Base-by-base conservation (phyloP, 2,329 filamentous ascomycete species). In the Microdochium paspali region DNA sequence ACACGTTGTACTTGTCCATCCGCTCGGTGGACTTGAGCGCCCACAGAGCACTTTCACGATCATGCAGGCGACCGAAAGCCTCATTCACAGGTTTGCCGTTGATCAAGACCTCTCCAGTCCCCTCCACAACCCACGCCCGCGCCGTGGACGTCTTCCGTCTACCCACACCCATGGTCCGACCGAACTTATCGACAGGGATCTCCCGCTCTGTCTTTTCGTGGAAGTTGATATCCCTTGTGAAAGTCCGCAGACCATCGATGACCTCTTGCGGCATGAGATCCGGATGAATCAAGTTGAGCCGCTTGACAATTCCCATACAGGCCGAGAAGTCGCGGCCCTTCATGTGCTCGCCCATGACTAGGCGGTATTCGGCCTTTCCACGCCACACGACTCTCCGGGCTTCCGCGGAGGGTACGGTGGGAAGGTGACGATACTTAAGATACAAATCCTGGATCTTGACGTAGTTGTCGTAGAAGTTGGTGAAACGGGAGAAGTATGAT, bases 1-100 rank as follows among this genome's bases (percentile, higher is more conserved):
- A 98, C 3, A 96, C 81, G 61, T 98, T 98, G 74, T 98, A 98
- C 67, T 96, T 97, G 73, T 95, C 90, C 54, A 95, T 68, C 53
- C 93, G 76, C 40, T 85, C 75, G 23, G 90, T 94, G 45, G 82
- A 77, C 59, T 90, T 89, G 60, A 98, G 68, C 7, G 91, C 82
- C 91, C 91, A 98, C 3, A 95, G 72, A 2, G 88, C 91, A 61
- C 89, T 96, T 72, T 97, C 93, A 40, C 93, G 82, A 66, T 98
- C 91, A 64, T 98, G 91, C 45, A 96, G 68, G 30, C 93, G 82
- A 28, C 84, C 87, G 65, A 98, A 98, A 21, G 80, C 83, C 45
- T 93, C 79, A 45, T 77, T 79, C 48, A 98, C 71, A n/a, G 79
- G 80, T 70, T 90, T 91, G 52, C 90, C 90, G 64, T 98, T 98